A percentile compares a stretch with the other conserved stretches of the same genome.
These are phyloP conservation scores for Linum usitatissimum DNA, from an alignment of 345 rosid species.

Conservation along the genomic window DNA sequence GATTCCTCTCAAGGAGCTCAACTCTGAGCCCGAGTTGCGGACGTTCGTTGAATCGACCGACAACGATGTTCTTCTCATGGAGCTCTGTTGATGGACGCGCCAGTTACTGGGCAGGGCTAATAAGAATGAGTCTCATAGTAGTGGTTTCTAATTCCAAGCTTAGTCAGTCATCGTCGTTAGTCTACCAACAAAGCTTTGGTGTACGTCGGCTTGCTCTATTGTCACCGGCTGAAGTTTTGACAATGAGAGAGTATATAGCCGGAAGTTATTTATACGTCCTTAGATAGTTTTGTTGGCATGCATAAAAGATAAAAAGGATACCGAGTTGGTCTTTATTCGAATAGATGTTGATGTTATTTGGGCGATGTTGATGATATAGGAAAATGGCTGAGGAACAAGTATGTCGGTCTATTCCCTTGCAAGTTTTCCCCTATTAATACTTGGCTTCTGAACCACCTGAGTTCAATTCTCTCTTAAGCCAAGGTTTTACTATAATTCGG, in stretches of 20 bases:
- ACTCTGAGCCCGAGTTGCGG: conserved; percentile 36
- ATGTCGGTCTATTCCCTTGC: too few species aligned
- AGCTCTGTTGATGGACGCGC: conserved; percentile 76
- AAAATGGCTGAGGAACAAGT: too few species aligned
- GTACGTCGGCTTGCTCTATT: too few species aligned
- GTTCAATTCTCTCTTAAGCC: too few species aligned
- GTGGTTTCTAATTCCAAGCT: conserved; percentile 31
- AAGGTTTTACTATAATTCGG: too few species aligned
- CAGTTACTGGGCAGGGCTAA: conserved; percentile 29
- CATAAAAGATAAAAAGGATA: not conserved
- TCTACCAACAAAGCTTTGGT: not conserved
- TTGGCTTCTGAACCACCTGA: too few species aligned
- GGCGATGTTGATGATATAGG: too few species aligned
- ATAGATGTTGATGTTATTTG: too few species aligned
- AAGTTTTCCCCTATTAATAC: too few species aligned
- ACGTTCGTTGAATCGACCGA: conserved; percentile 67
- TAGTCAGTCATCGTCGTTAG: conserved; percentile 6
- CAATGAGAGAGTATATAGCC: not conserved
- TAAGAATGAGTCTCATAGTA: conserved; percentile 39
- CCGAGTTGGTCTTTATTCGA: not conserved
- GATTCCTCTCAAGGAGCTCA: conserved; percentile 39
- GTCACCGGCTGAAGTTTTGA: not conserved
- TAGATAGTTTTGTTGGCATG: not conserved
- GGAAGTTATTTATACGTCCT: not conserved
- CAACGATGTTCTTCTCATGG: conserved; percentile 53